Percentiles rank a stretch among this genome's conserved stretches.
phyloP scores from a whole-genome alignment of 2,329 filamentous ascomycete genomes.

The Monosporascus sp. region DNA sequence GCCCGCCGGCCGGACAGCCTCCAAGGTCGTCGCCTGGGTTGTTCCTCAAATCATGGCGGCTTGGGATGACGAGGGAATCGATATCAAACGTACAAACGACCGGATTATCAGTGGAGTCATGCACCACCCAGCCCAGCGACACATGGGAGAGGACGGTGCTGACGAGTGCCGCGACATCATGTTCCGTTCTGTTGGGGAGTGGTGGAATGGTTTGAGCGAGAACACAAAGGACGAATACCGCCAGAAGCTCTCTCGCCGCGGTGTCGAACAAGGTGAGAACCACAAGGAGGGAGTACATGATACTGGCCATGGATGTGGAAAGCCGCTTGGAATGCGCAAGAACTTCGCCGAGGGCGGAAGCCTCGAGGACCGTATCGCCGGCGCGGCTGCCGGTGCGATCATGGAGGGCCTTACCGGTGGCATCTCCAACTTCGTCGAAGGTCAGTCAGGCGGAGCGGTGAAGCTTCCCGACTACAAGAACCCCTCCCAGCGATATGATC shows the following conservation, averaged over 20 bases:
- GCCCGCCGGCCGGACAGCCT: conserved; percentile 76
- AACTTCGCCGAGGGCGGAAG: conserved; percentile 45
- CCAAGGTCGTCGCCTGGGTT: conserved; percentile 73
- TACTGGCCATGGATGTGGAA: conserved; percentile 74
- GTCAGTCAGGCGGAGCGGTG: conserved; percentile 36
- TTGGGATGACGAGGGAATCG: conserved; percentile 72
- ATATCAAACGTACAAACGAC: conserved; percentile 65
- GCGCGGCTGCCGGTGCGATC: conserved; percentile 50
- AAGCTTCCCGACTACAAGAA: conserved; percentile 12
- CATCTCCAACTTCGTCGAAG: conserved; percentile 40
- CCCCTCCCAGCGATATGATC: neutral
- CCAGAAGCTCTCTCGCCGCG: conserved; percentile 68
- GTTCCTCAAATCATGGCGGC: conserved; percentile 85
- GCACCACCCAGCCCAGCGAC: conserved; percentile 79
- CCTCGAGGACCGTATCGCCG: conserved; percentile 52
- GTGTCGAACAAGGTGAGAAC: conserved; percentile 72
- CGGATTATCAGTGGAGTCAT: conserved; percentile 78
- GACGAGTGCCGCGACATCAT: conserved; percentile 68
- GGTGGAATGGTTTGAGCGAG: conserved; percentile 69
- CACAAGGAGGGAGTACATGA: conserved; percentile 84
- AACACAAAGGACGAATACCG: conserved; percentile 63
- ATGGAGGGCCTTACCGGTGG: conserved; percentile 53
- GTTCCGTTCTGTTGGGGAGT: conserved; percentile 74
- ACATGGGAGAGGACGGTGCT: conserved; percentile 64
- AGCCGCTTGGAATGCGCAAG: conserved; percentile 75